Evolutionary conservation across 345 rosid genomes (phyloP).

Genomic region (Salix koriyanagi): DNA sequence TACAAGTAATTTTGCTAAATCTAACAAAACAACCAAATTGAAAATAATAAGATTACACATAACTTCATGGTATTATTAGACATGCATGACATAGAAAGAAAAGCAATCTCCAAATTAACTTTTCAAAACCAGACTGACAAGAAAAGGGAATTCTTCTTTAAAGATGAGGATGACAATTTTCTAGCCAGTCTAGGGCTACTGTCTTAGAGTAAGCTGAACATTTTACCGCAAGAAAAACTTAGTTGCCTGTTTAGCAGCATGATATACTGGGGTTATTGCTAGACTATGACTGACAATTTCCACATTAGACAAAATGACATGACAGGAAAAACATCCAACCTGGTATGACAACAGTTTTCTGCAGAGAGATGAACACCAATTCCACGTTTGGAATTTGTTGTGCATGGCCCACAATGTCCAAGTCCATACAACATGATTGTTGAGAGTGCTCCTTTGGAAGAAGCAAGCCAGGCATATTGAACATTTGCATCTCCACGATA

Average conservation of each 20-base stretch:
- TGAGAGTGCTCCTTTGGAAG: slow-evolving; percentile 44
- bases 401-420: slow-evolving; percentile 56
- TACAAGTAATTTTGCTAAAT: background rate
- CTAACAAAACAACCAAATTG: background rate
- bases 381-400: slow-evolving; percentile 53
- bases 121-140: background rate
- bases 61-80: background rate
- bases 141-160: background rate
- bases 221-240: background rate
- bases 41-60: background rate
- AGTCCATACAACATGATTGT: slow-evolving; percentile 53
- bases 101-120: background rate
- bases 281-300: background rate
- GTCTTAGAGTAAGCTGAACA: background rate
- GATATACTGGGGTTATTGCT: background rate
- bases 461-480: slow-evolving; percentile 84
- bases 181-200: background rate
- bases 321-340: slow-evolving; percentile 38
- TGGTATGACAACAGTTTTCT: slow-evolving; percentile 46
- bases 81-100: background rate
- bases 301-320: background rate
- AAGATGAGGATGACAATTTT: background rate
- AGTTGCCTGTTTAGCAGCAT: background rate
- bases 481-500: slow-evolving; percentile 83
- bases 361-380: slow-evolving; percentile 75